Conservation (phyloP, 768 basidiomycete genomes). For the Russula compacta region DNA sequence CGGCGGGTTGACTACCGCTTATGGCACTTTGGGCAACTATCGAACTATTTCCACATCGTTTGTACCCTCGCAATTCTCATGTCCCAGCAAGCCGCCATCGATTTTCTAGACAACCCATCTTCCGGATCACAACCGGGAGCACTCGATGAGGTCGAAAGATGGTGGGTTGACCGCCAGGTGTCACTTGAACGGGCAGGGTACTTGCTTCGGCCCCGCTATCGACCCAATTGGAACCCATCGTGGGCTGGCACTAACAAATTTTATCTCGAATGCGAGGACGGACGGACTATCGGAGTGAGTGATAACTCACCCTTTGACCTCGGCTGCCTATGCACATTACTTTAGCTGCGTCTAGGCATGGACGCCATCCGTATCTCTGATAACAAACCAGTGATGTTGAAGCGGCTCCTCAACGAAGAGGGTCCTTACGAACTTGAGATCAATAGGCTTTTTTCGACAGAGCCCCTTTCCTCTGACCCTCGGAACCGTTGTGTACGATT, state of each 20-base stretch:
- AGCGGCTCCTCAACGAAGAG: background rate
- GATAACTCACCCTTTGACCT: background rate
- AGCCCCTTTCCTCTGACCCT: conserved; percentile 21
- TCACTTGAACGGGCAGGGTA: background rate
- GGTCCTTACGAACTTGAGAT: conserved; percentile 13
- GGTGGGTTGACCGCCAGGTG: background rate
- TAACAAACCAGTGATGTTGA: conserved; percentile 5
- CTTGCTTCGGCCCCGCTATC: conserved; percentile 11
- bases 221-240: conserved; percentile 6
- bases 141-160: background rate
- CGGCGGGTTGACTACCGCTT: too few relatives aligned
- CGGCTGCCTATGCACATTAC: background rate
- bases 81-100: background rate
- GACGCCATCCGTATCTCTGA: conserved; percentile 14
- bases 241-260: background rate
- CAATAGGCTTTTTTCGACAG: conserved; percentile 6
- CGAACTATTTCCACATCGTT: background rate
- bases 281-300: background rate
- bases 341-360: conserved; percentile 4
- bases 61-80: background rate
- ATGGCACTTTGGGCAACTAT: too few relatives aligned
- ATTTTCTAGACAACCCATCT: background rate
- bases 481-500: conserved; percentile 25
- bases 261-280: background rate
- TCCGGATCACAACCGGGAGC: background rate